phyloP scores from a whole-genome alignment of 305 asterid species.

The Coffea humblotiana region DNA sequence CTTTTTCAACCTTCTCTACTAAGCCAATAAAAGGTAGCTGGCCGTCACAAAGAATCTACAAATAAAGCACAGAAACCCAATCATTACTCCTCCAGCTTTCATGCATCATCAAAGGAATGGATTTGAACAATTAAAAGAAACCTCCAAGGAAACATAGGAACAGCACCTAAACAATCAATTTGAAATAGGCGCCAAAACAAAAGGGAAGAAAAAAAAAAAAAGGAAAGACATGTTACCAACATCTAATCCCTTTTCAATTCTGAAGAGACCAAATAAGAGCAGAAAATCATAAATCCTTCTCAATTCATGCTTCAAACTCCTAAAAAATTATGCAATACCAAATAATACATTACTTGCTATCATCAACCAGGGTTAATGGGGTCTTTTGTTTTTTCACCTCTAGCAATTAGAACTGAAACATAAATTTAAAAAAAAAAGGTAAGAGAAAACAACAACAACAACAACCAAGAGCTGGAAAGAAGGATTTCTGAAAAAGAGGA shows the following conservation, averaged over 20 bases:
- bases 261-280: neutral
- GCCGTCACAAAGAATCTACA: conserved; percentile 89
- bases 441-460: neutral
- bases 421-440: neutral
- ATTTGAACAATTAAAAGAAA: neutral
- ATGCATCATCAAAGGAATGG: conserved; percentile 15
- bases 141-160: neutral
- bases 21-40: conserved; percentile 92
- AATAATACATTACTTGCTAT: neutral
- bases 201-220: neutral
- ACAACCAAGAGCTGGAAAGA: neutral
- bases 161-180: neutral
- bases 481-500: neutral
- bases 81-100: neutral
- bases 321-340: neutral
- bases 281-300: neutral
- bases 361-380: neutral
- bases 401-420: neutral
- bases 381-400: neutral
- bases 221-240: no score
- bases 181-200: neutral
- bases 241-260: neutral
- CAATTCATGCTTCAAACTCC: neutral
- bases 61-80: conserved; percentile 17
- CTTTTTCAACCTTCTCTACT: conserved; percentile 83